Percentiles rank a stretch among this genome's conserved stretches.
Conservation (phyloP, 179 eudicot genomes). For the Beta lomatogona region DNA sequence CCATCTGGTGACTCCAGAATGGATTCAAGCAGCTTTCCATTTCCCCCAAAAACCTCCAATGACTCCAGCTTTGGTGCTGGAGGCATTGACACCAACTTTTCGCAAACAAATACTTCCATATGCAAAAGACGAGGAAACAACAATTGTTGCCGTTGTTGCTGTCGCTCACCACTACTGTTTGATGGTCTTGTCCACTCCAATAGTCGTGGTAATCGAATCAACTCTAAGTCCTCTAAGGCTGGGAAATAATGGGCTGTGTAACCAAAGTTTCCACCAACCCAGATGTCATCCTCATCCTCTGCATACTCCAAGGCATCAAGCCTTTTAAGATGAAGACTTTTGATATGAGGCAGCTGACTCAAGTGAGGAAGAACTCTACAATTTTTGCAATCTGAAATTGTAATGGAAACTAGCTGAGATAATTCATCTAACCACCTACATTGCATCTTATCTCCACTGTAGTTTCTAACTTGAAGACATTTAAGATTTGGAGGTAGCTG, state of each 20-base stretch:
- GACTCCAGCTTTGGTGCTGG: constrained; percentile 7
- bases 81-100: constrained; percentile 16
- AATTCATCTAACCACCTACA: background rate
- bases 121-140: constrained; percentile 3
- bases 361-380: constrained; percentile 15
- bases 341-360: constrained; percentile 11
- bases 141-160: background rate
- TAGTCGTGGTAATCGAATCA: no score
- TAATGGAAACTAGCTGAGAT: background rate
- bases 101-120: background rate
- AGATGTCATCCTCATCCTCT: background rate
- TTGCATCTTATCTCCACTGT: background rate
- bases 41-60: background rate
- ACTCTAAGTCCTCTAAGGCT: no score
- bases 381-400: background rate
- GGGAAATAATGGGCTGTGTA: no score
- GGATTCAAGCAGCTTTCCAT: no score
- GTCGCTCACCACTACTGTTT: background rate
- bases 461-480: background rate
- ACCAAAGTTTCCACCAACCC: no score
- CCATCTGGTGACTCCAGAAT: no score
- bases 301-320: constrained; percentile 9
- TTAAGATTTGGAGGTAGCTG: constrained; percentile 10
- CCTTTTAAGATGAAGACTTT: background rate
- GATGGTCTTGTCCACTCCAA: constrained; percentile 4